Conservation (phyloP, 768 basidiomycete species). For the Phlebiopsis flavidoalba region DNA sequence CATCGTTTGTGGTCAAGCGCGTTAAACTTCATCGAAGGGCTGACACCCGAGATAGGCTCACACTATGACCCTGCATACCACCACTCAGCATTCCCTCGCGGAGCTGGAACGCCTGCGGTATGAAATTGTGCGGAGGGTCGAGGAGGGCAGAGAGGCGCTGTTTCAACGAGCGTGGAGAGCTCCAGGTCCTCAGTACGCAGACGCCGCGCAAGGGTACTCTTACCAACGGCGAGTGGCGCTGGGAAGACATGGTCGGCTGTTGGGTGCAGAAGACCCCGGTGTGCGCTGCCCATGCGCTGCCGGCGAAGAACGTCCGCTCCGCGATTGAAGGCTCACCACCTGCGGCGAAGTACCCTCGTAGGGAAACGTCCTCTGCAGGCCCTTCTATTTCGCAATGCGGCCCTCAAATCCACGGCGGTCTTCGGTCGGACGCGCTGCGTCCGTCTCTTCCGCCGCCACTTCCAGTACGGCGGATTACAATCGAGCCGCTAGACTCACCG, state of each 20-base stretch:
- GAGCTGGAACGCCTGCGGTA: conserved; percentile 32
- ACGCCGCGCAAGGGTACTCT: conserved; percentile 6
- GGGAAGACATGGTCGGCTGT: conserved; percentile 42
- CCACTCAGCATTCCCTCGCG: conserved; percentile 17
- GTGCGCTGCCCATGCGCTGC: background rate
- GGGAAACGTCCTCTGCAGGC: background rate
- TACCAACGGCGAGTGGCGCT: conserved; percentile 32
- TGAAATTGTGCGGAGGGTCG: conserved; percentile 40
- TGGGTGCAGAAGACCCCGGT: conserved; percentile 38
- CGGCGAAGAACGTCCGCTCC: background rate
- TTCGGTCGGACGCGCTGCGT: background rate
- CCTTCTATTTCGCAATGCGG: background rate
- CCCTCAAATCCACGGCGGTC: background rate
- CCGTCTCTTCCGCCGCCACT: background rate
- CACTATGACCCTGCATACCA: conserved; percentile 9
- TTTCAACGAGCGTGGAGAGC: conserved; percentile 26
- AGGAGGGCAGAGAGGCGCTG: conserved; percentile 48
- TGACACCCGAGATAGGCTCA: conserved; percentile 18
- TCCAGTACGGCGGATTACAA: background rate
- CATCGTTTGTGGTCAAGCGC: conserved; percentile 49
- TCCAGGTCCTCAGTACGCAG: conserved; percentile 1
- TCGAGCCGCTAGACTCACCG: background rate
- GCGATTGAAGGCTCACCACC: background rate
- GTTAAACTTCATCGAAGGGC: conserved; percentile 39
- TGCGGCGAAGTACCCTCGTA: background rate